A percentile compares a stretch with the other conserved stretches of the same genome.
Conservation (phyloP, 2,329 filamentous ascomycete species). For the Ophiostoma triangulosporum region DNA sequence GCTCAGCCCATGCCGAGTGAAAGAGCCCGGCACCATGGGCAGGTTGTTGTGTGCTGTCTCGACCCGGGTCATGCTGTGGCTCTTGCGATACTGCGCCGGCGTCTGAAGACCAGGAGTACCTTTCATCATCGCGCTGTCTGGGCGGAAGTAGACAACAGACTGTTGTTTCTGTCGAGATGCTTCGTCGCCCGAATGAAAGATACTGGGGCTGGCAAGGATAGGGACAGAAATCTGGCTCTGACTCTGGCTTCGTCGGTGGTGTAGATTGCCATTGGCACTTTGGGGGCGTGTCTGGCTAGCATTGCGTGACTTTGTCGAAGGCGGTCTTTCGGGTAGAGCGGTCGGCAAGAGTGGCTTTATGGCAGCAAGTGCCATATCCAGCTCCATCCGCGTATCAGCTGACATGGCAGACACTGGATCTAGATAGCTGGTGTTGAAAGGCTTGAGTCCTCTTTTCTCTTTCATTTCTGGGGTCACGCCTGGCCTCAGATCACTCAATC, state of each 20-base stretch:
- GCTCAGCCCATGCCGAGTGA: background rate
- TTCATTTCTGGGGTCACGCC: background rate
- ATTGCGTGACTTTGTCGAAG: slow-evolving; percentile 25
- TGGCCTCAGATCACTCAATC: background rate
- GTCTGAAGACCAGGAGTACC: background rate
- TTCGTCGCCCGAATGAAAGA: slow-evolving; percentile 8
- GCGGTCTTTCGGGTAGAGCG: slow-evolving; percentile 13
- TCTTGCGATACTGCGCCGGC: background rate
- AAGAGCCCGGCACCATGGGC: background rate
- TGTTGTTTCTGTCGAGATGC: background rate
- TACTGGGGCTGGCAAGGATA: slow-evolving; percentile 19
- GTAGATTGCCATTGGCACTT: background rate
- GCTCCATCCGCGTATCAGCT: background rate
- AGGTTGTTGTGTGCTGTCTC: background rate
- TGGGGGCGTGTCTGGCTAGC: slow-evolving; percentile 17
- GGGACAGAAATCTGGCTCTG: slow-evolving; percentile 13
- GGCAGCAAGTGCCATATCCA: background rate
- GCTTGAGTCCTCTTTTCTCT: background rate
- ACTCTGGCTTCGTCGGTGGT: background rate
- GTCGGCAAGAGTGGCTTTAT: background rate
- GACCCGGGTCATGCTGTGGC: background rate
- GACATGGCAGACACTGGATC: background rate
- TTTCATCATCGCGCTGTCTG: background rate
- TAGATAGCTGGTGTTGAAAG: background rate
- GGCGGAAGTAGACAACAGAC: slow-evolving; percentile 3